A percentile compares a stretch with the other conserved stretches of the same genome.
Conservation (phyloP, 1,284 basidiomycete species). For the Mycena sp. region DNA sequence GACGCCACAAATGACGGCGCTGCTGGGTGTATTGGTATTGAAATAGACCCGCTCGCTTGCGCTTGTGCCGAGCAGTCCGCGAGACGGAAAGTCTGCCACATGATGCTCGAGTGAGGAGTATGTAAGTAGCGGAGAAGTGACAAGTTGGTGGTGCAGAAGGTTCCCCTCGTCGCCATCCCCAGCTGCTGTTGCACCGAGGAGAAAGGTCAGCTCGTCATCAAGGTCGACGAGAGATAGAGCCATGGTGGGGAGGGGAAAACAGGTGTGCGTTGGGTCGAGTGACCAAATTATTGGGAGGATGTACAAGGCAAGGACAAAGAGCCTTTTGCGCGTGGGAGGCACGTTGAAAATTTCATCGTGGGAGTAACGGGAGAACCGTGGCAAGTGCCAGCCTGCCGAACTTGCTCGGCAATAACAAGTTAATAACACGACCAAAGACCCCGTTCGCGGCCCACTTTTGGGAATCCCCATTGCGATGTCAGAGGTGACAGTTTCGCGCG, state of each 20-base stretch:
- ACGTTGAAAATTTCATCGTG: too few relatives aligned
- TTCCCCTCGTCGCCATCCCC: not conserved
- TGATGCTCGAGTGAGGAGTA: not conserved
- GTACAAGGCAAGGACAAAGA: too few relatives aligned
- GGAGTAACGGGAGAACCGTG: too few relatives aligned
- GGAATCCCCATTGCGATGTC: too few relatives aligned
- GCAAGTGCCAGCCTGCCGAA: too few relatives aligned
- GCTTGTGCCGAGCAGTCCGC: not conserved
- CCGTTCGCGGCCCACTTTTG: too few relatives aligned
- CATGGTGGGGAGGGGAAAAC: not conserved
- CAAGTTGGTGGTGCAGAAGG: not conserved
- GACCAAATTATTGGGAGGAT: too few relatives aligned
- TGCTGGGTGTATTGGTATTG: slow-evolving; percentile 44
- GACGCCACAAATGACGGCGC: slow-evolving; percentile 45
- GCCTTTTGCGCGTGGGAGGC: too few relatives aligned
- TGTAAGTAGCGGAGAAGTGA: not conserved
- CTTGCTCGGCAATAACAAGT: too few relatives aligned
- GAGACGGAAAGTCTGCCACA: not conserved
- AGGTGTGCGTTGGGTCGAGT: too few relatives aligned
- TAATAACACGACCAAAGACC: too few relatives aligned
- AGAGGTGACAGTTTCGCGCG: too few relatives aligned
- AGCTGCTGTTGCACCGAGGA: not conserved
- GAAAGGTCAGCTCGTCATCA: not conserved
- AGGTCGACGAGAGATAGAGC: not conserved
- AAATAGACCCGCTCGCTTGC: slow-evolving; percentile 39